Percentiles rank a stretch among this genome's conserved stretches.
Conservation (phyloP, 768 basidiomycete genomes). For the Asterophora lycoperdoides region DNA sequence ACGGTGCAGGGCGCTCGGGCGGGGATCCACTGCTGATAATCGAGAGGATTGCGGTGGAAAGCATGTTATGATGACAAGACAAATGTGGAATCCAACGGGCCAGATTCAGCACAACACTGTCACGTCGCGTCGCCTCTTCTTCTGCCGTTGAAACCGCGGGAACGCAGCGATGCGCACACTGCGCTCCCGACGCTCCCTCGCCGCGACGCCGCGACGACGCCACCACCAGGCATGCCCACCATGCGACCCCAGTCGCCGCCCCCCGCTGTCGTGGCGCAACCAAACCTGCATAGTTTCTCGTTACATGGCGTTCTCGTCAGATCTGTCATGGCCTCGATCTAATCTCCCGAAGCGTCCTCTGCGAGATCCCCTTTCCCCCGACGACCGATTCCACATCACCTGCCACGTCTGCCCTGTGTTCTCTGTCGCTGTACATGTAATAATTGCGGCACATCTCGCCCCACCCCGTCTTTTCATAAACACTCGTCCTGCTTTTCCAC, state of each 20-base stretch:
- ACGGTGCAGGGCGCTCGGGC: too few relatives aligned
- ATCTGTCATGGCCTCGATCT: conserved; percentile 10
- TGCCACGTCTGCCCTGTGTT: conserved; percentile 14
- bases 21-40: too few relatives aligned
- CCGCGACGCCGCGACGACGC: neutral
- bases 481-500: neutral
- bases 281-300: neutral
- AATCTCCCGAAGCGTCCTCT: conserved; percentile 20
- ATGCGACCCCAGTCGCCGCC: neutral
- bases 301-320: neutral
- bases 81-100: too few relatives aligned
- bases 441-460: conserved; percentile 8
- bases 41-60: too few relatives aligned
- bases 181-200: too few relatives aligned
- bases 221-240: neutral
- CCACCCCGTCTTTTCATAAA: neutral
- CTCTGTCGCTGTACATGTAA: conserved; percentile 18
- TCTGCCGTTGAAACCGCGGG: conserved; percentile 34
- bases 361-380: too few relatives aligned
- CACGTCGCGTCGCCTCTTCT: conserved; percentile 13
- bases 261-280: conserved; percentile 10
- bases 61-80: too few relatives aligned
- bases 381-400: conserved; percentile 13
- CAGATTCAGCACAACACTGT: too few relatives aligned
- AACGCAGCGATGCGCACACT: conserved; percentile 10